Base-by-base conservation (phyloP, 371 early-diverging fungal species). In the Mucor circinelloides region DNA sequence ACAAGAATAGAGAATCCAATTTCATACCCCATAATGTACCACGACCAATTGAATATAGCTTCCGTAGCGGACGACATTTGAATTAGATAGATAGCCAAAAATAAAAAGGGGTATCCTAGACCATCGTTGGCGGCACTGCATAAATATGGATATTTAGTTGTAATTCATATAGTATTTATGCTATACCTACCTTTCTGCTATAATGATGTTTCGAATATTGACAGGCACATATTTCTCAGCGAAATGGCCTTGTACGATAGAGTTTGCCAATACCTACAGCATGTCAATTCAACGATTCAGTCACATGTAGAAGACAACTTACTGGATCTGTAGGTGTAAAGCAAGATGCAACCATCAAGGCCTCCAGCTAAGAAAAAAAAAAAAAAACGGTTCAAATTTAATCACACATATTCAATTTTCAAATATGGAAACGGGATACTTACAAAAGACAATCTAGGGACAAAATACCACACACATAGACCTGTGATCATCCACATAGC, bases 231-330 rank as follows among this genome's bases (percentile, higher is more conserved):
- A 87, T 61, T 87, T 87, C 68, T 95, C 95, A 1, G 99, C 97
- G 86, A 97, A 98, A 56, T 89, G 84, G 15, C 99, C 98, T 71
- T 95, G 95, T 9, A 98, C 90, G 21, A 98, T 92, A 2, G 94
- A 91, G 81, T 94, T 95, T 62, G 97, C 93, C 58, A 99, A 75
- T 7, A 99, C 79, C 85, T 85, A 62, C 12, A 30, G 17, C 17
- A 46, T 46, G 21, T 46, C 8, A 19, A 42, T 12, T 46, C 1
- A 19, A 19, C 58, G 7, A 19, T 19, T n/a, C n/a, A 44, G 8
- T 13, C 2, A 4, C 1, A 2, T 25, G 23, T 25, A 6, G 17
- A 55, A 28, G 2, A 34, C 42, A 12, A 67, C 76, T 69, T 75
- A 81, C 81, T 25, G 81, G 81, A 66, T 81, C 81, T 3, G 81